A percentile compares a stretch with the other conserved stretches of the same genome.
Evolutionary conservation across 2,329 filamentous ascomycete species (phyloP).

Genomic region (Fusarium praegraminearum): DNA sequence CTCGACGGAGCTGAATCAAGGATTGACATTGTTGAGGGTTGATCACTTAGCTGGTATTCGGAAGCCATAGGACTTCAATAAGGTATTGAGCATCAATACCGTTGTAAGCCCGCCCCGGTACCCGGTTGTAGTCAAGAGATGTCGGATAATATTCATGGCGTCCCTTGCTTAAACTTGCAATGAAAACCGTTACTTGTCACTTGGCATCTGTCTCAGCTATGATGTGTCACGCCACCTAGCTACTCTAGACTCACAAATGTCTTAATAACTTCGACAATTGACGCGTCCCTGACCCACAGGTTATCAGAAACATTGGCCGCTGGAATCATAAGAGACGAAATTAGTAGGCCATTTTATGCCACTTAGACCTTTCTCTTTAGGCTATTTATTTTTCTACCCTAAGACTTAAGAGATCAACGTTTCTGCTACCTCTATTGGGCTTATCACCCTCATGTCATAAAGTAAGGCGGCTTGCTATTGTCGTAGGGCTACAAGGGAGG

Average conservation of each 20-base stretch:
- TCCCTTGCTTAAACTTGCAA: background rate
- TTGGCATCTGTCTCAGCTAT: background rate
- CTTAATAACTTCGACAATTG: background rate
- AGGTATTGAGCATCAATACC: background rate
- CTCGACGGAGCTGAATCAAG: no score
- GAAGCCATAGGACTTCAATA: background rate
- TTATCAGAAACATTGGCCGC: no score
- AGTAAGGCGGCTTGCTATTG: rapidly evolving
- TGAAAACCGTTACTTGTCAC: background rate
- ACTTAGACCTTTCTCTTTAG: no score
- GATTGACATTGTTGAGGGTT: no score
- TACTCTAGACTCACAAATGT: background rate
- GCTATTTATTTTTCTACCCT: no score
- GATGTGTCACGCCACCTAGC: background rate
- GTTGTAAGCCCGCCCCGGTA: background rate
- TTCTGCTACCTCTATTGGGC: no score
- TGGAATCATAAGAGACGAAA: no score
- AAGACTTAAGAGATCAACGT: no score
- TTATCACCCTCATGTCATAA: background rate
- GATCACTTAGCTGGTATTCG: no score
- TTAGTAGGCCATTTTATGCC: no score
- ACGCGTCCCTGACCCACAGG: no score
- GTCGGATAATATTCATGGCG: background rate
- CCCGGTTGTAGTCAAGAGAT: rapidly evolving
- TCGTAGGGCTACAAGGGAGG: background rate